A percentile compares a stretch with the other conserved stretches of the same genome.
Conservation (phyloP, 2,329 filamentous ascomycete species). For the Aspergillus aculeatus region DNA sequence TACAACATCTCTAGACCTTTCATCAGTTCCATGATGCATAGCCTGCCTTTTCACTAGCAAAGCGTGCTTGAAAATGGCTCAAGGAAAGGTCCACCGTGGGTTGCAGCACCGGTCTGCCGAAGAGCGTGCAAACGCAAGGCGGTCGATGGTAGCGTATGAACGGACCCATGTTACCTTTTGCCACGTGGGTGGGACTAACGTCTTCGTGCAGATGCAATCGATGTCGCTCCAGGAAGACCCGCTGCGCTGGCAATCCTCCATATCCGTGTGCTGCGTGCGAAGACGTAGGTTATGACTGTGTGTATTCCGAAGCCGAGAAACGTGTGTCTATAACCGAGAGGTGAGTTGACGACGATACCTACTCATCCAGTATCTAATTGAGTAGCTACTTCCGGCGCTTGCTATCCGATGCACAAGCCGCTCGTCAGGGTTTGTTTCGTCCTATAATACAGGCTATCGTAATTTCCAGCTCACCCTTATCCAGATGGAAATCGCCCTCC, state of each 20-base stretch:
- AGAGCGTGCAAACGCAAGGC: constrained; percentile 19
- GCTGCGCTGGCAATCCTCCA: constrained; percentile 36
- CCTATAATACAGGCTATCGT: not conserved
- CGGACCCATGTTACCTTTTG: not conserved
- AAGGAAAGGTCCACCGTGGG: constrained; percentile 8
- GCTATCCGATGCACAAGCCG: constrained; percentile 28
- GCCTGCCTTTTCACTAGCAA: no score
- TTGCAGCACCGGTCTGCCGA: constrained; percentile 17
- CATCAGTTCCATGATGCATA: no score
- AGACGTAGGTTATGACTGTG: constrained; percentile 31
- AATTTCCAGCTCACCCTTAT: not conserved
- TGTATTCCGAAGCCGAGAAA: constrained; percentile 40
- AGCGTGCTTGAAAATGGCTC: constrained; percentile 6
- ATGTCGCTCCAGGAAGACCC: constrained; percentile 37
- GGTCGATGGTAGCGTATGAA: constrained; percentile 31
- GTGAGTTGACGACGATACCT: constrained; percentile 16
- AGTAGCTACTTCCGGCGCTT: constrained; percentile 35
- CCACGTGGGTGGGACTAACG: not conserved
- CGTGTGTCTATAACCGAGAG: constrained; percentile 38
- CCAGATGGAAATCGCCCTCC: not conserved
- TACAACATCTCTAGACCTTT: no score
- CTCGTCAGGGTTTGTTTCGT: constrained; percentile 18
- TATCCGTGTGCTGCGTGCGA: constrained; percentile 36
- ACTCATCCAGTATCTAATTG: constrained; percentile 5
- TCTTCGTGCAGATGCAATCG: constrained; percentile 32